Percentiles rank a stretch among this genome's conserved stretches.
phyloP scores from a whole-genome alignment of 768 basidiomycete genomes.

The Macrolepiota dolichaula region DNA sequence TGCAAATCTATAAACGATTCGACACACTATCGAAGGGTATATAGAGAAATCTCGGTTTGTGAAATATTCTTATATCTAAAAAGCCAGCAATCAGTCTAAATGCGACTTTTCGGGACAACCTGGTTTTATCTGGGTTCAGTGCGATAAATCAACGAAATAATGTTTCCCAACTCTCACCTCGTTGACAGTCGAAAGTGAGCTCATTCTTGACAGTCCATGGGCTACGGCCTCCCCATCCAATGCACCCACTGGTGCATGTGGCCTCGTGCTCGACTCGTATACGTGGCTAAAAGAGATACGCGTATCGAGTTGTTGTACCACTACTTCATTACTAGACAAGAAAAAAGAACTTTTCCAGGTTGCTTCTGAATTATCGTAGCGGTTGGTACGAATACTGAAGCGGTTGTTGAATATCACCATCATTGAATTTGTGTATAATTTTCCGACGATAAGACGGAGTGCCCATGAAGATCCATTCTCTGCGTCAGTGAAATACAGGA shows the following conservation, averaged over 20 bases:
- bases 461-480: slow-evolving; percentile 8
- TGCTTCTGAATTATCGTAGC: not conserved
- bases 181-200: not conserved
- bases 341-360: not conserved
- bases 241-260: not conserved
- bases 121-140: not conserved
- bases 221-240: not conserved
- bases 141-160: not conserved
- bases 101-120: not conserved
- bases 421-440: slow-evolving; percentile 18
- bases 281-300: not conserved
- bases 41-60: no score
- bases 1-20: no score
- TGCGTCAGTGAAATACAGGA: slow-evolving; percentile 9
- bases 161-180: not conserved
- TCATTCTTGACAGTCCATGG: not conserved
- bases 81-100: not conserved
- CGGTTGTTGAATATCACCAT: slow-evolving; percentile 18
- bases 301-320: not conserved
- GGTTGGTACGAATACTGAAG: not conserved
- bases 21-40: no score
- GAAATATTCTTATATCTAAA: no score
- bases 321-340: not conserved
- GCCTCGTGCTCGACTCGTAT: not conserved
- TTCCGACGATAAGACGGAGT: slow-evolving; percentile 11